A percentile compares a stretch with the other conserved stretches of the same genome.
Evolutionary conservation across 2,329 filamentous ascomycete species (phyloP).

Genomic region (Fusarium sp.): DNA sequence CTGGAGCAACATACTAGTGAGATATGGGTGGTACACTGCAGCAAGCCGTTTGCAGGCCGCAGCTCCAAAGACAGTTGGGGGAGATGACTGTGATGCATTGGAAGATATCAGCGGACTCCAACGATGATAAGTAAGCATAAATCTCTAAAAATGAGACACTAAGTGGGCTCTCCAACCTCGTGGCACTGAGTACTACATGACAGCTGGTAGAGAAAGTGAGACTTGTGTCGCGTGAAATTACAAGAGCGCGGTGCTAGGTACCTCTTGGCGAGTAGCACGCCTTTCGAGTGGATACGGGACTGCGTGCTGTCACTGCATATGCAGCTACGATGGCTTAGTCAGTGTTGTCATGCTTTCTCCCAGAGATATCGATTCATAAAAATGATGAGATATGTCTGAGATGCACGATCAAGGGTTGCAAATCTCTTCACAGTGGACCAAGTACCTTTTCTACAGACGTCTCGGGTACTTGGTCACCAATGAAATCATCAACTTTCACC

Average conservation of each 20-base stretch:
- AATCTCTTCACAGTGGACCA: rapidly evolving
- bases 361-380: background rate
- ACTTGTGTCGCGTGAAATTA: background rate
- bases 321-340: background rate
- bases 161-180: background rate
- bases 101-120: rapidly evolving
- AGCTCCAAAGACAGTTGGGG: background rate
- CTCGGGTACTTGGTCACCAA: too few relatives aligned
- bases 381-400: background rate
- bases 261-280: too few relatives aligned
- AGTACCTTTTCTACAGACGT: rapidly evolving
- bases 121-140: background rate
- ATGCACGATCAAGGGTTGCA: background rate
- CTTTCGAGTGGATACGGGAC: too few relatives aligned
- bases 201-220: too few relatives aligned
- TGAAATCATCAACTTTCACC: background rate
- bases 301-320: background rate
- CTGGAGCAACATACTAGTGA: background rate
- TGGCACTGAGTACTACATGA: background rate
- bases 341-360: too few relatives aligned
- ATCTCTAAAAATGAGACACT: rapidly evolving
- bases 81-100: background rate
- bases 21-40: too few relatives aligned
- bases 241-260: too few relatives aligned
- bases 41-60: background rate